A percentile compares a stretch with the other conserved stretches of the same genome.
phyloP scores from a whole-genome alignment of 169 alveolate genomes.

The Plasmodium vinckei region DNA sequence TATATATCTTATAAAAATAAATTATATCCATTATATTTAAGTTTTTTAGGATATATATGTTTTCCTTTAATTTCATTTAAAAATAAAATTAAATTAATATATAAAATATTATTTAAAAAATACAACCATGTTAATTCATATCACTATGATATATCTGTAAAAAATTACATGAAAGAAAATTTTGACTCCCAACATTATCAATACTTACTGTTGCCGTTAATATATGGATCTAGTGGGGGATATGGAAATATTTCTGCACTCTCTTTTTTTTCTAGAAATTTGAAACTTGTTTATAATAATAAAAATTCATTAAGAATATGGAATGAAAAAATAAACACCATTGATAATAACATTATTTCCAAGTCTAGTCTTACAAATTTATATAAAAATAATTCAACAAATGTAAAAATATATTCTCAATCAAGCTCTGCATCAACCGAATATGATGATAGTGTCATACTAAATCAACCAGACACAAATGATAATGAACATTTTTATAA shows the following conservation, averaged over 20 bases:
- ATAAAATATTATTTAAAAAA: conserved; percentile 14
- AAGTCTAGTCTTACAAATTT: no score
- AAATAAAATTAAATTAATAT: conserved; percentile 56
- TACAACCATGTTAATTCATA: conserved; percentile 24
- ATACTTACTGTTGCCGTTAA: conserved; percentile 33
- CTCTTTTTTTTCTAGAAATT: conserved; percentile 51
- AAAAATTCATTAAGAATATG: conserved; percentile 15
- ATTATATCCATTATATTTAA: conserved; percentile 26
- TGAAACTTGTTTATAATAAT: conserved; percentile 19
- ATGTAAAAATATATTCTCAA: no score
- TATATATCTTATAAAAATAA: conserved; percentile 12
- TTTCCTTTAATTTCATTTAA: conserved; percentile 27
- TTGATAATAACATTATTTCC: no score
- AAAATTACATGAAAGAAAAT: conserved; percentile 45
- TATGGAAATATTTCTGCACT: conserved; percentile 40
- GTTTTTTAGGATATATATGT: conserved; percentile 13
- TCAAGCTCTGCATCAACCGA: no score
- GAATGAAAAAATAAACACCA: background rate
- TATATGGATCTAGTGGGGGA: conserved; percentile 67
- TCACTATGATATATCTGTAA: conserved; percentile 23
- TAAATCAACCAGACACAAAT: no score
- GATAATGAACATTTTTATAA: no score
- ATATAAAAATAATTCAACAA: no score
- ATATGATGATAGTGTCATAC: no score
- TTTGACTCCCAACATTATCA: conserved; percentile 37